Evolutionary conservation across 768 basidiomycete genomes (phyloP), one percentile per base, ranked within the genome.

Genomic region (Tulasnella sp.): DNA sequence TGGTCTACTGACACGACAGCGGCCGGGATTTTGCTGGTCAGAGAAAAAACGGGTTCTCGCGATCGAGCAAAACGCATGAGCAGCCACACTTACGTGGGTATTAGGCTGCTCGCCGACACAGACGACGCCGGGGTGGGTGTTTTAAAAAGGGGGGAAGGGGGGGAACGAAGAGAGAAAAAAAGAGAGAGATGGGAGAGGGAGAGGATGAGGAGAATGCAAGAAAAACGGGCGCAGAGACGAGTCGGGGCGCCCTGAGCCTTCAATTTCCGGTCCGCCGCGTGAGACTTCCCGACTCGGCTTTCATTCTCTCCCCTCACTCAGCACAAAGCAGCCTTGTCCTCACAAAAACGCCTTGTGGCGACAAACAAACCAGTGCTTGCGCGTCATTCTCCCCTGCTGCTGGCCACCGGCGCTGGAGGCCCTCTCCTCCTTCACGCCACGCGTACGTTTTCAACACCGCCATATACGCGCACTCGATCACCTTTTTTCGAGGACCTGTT

Each of bases 261-360:
- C 61, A 67, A 35, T 67, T 67, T 67, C 61, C 61, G 61, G 61
- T 67, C 61, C 61, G 61, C 61, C 61, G 61, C 61, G 61, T 35
- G 61, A 67, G 61, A 67, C 61, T 35, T 29, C 29, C 32, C 61
- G 29, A 29, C 51, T 51, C 51, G 51, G 51, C 51, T 51, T 51
- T 67, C 61, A 29, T 67, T 35, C 16, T 32, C 61, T 18, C 61
- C 10, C 61, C 32, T 9, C 32, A 23, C 61, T 67, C 61, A 29
- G 61, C 61, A 32, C 7, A 35, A 35, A 35, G 15, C 35, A 9
- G 2, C 55, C 20, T 20, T 26, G 55, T 23, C 55, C 26, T 5
- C 29, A 11, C n/a, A 23, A 55, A 18, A 55, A 55, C 2, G n/a
- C 26, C 61, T 35, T 67, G 29, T 67, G 51, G 51, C 51, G 6